phyloP scores from a whole-genome alignment of 768 basidiomycete species.

The Russula emetica region DNA sequence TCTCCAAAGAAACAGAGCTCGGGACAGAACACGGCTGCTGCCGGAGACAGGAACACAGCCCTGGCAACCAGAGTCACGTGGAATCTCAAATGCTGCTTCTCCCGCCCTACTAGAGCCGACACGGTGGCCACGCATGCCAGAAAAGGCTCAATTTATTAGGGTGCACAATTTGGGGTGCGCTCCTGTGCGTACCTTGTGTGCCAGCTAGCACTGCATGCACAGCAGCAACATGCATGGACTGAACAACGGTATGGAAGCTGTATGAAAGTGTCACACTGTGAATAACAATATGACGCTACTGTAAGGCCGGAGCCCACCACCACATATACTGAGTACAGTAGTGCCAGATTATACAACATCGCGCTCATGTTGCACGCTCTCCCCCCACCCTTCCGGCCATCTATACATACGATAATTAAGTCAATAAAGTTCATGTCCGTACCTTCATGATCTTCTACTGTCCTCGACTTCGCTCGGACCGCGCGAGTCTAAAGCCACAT shows the following conservation, averaged over 20 bases:
- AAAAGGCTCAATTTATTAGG: too few relatives aligned
- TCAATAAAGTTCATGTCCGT: background rate
- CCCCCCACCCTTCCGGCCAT: background rate
- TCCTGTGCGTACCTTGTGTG: background rate
- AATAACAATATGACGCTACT: background rate
- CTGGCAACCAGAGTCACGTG: too few relatives aligned
- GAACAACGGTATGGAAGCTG: background rate
- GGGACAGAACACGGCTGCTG: too few relatives aligned
- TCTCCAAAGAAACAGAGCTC: too few relatives aligned
- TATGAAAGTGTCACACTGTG: too few relatives aligned
- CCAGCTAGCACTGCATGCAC: background rate
- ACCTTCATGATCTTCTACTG: background rate
- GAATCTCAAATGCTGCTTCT: too few relatives aligned
- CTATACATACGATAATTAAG: conserved; percentile 2
- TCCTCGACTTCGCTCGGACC: background rate
- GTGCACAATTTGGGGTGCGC: too few relatives aligned
- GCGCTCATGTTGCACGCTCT: background rate
- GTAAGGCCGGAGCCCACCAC: too few relatives aligned
- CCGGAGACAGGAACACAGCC: too few relatives aligned
- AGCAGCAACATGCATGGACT: background rate
- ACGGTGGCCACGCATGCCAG: too few relatives aligned
- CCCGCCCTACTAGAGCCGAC: too few relatives aligned
- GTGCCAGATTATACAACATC: background rate
- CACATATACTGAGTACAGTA: too few relatives aligned
- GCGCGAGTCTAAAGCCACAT: background rate